phyloP scores from a whole-genome alignment of 176 grass and related monocot species.

The sorghum (Sorghum bicolor) region DNA sequence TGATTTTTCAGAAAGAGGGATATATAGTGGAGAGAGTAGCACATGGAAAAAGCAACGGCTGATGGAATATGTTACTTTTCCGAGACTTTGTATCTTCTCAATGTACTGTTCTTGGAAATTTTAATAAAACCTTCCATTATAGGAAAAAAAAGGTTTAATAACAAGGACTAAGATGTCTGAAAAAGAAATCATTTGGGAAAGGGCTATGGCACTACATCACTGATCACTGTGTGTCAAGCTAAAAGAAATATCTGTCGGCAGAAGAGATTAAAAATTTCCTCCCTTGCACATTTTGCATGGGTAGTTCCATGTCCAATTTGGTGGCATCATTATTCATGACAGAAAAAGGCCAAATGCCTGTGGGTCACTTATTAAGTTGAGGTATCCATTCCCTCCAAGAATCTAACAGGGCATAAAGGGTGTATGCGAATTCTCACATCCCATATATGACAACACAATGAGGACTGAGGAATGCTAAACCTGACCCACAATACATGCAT shows the following conservation, averaged over 20 bases:
- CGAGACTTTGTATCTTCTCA: no score
- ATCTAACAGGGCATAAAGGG: constrained; percentile 6
- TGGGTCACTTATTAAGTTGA: background rate
- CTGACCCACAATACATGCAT: background rate
- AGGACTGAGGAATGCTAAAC: background rate
- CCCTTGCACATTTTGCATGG: no score
- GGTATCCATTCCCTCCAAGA: background rate
- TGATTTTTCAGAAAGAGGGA: background rate
- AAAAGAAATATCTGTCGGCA: background rate
- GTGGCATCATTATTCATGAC: background rate
- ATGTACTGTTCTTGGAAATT: no score
- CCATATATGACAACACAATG: background rate
- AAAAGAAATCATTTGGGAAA: background rate
- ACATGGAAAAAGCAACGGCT: no score
- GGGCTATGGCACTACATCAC: background rate
- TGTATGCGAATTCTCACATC: background rate
- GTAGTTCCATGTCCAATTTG: no score
- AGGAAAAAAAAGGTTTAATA: background rate
- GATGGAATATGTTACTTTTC: background rate
- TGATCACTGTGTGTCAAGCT: background rate
- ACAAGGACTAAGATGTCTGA: background rate
- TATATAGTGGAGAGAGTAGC: no score
- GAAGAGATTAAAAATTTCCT: no score
- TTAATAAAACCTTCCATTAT: no score
- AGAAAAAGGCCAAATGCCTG: background rate